Evolutionary conservation across 495 filamentous ascomycete genomes (phyloP).

Genomic region (Xylaria cubensis): DNA sequence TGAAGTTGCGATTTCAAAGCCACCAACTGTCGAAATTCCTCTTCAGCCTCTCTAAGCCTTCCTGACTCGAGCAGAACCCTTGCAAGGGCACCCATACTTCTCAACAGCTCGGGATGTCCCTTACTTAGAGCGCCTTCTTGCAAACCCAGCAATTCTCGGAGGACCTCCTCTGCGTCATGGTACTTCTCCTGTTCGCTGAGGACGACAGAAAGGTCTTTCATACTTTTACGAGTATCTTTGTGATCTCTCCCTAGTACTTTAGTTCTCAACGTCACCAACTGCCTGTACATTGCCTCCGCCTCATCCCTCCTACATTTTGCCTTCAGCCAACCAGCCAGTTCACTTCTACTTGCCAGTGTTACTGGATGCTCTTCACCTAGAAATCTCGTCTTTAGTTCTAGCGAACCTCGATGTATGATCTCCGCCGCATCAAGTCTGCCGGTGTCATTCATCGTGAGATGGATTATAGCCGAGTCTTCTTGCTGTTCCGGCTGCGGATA

Average conservation of each 20-base stretch:
- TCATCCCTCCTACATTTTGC: not conserved
- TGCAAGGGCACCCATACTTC: not conserved
- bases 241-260: not conserved
- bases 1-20: not conserved
- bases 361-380: not conserved
- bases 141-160: not conserved
- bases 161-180: not conserved
- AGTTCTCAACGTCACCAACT: not conserved
- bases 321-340: not conserved
- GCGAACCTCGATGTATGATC: not conserved
- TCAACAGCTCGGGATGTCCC: not conserved
- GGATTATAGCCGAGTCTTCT: not conserved
- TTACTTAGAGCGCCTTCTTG: not conserved
- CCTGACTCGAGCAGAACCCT: not conserved
- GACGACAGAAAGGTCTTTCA: not conserved
- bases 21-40: not conserved
- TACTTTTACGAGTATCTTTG: not conserved
- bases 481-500: not conserved
- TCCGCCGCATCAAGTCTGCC: not conserved
- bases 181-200: not conserved
- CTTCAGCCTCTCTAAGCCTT: not conserved
- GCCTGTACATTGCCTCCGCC: not conserved
- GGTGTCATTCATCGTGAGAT: not conserved
- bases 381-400: not conserved
- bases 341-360: not conserved